Base-by-base conservation (phyloP, 208 protist species). In the Acanthamoeba castellanii region DNA sequence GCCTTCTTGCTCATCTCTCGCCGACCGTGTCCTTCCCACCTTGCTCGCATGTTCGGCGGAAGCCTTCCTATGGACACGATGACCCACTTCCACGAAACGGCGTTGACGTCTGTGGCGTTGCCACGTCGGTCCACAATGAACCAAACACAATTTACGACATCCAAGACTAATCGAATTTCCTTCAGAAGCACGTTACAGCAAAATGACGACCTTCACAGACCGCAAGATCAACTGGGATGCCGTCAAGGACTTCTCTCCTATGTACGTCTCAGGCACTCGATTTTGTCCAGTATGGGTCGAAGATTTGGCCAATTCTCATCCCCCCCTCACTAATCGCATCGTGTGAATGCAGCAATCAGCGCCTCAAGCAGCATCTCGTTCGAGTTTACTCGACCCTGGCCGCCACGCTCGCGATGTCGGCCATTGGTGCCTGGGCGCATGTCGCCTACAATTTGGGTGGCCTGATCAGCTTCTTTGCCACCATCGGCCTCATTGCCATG, bases 221-320 rank as follows among this genome's bases (percentile, higher is more conserved):
- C 72, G 81, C 18, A 88, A 88, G 47, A 57, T 88, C n/a, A 88
- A 64, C 47, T 66, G 52, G 52, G n/a, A 64, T 34, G 81, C 81
- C n/a, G 81, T 88, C 9, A 34, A 34, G 8, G 81, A 88, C 30
- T 88, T 88, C 34, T 88, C 81, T 6, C 81, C 81, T 22, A 34
- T 88, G 81, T 88, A 64, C 81, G 27, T 32, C 6, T 55, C 14
- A 8, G 18, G 59, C 68, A 76, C 25, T 76, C 6, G 18, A 76
- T 76, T 76, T n/a, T n/a, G n/a, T n/a, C n/a, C n/a, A n/a, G n/a
- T n/a, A n/a, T n/a, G n/a, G n/a, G n/a, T n/a, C n/a, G n/a, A 37
- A 37, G 37, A 37, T 37, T 37, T 37, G 37, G 37, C 4, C 52
- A 57, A 20, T 76, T 37, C 32, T 22, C 32, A 9, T 27, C 7